phyloP scores from a whole-genome alignment of 495 filamentous ascomycete species.

The Daldinia loculata region DNA sequence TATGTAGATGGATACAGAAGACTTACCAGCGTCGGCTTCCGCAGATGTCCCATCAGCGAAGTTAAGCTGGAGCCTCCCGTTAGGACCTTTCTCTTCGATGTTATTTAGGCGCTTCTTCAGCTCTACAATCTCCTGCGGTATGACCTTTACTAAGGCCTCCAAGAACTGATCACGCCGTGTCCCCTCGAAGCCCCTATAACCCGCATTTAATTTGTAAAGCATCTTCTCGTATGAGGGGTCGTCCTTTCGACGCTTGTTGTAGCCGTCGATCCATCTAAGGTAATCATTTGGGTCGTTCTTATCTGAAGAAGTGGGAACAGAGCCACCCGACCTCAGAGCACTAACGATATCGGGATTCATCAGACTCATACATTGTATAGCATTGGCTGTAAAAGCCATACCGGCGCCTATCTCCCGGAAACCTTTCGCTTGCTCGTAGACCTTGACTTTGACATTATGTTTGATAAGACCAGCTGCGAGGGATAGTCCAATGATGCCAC shows the following conservation, averaged over 20 bases:
- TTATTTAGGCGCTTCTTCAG: slow-evolving; percentile 47
- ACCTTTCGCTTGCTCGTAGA: slow-evolving; percentile 60
- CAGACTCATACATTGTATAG: slow-evolving; percentile 60
- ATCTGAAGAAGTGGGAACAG: slow-evolving; percentile 51
- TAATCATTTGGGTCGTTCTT: slow-evolving; percentile 46
- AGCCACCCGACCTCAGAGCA: slow-evolving; percentile 53
- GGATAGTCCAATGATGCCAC: slow-evolving; percentile 54
- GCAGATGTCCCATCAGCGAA: slow-evolving; percentile 50
- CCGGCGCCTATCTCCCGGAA: slow-evolving; percentile 67
- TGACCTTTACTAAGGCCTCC: slow-evolving; percentile 56
- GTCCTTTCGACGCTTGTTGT: slow-evolving; percentile 27
- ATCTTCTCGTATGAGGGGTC: slow-evolving; percentile 23
- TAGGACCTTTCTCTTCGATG: slow-evolving; percentile 27
- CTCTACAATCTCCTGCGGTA: slow-evolving; percentile 52
- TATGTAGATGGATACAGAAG: background rate
- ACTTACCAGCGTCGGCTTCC: slow-evolving; percentile 48
- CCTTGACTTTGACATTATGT: slow-evolving; percentile 48
- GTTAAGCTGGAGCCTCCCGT: slow-evolving; percentile 32
- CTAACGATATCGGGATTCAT: slow-evolving; percentile 57
- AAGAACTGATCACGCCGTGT: slow-evolving; percentile 62
- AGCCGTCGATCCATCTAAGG: slow-evolving; percentile 42
- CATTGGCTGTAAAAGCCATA: slow-evolving; percentile 64
- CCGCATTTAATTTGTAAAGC: slow-evolving; percentile 34
- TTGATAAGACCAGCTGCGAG: slow-evolving; percentile 52
- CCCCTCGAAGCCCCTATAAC: slow-evolving; percentile 42